Conservation (phyloP, 768 basidiomycete genomes). For the Tylopilus balloui region DNA sequence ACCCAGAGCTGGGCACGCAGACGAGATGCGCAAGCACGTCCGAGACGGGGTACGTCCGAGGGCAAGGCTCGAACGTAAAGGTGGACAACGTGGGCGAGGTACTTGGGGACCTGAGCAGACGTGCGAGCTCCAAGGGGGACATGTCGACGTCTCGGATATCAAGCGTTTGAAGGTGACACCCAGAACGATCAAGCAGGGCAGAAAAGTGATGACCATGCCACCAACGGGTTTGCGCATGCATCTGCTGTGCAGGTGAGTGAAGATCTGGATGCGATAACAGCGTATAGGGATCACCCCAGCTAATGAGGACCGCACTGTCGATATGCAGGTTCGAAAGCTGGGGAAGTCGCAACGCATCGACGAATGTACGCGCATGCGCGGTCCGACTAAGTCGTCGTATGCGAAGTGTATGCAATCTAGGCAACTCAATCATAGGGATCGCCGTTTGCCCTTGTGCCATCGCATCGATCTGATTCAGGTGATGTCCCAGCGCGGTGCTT, state of each 20-base stretch:
- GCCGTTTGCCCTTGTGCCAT: constrained; percentile 1
- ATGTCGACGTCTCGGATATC: constrained; percentile 21
- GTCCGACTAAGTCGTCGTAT: constrained; percentile 21
- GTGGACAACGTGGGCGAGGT: constrained; percentile 14
- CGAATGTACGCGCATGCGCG: constrained; percentile 13
- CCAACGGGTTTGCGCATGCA: constrained; percentile 6
- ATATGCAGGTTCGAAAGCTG: constrained; percentile 20
- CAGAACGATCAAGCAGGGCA: constrained; percentile 20
- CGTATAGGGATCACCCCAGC: constrained; percentile 10
- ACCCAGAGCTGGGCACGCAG: not conserved
- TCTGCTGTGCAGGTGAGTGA: not conserved
- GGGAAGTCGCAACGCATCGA: constrained; percentile 22
- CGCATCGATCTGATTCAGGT: constrained; percentile 11
- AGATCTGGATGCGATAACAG: constrained; percentile 13
- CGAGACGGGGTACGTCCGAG: constrained; percentile 14
- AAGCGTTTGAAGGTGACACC: constrained; percentile 17
- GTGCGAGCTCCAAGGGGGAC: constrained; percentile 18
- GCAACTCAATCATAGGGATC: constrained; percentile 13
- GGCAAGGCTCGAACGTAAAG: constrained; percentile 25
- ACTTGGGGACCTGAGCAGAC: constrained; percentile 17
- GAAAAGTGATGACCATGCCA: constrained; percentile 24
- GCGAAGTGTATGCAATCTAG: constrained; percentile 19
- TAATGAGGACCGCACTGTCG: constrained; percentile 17
- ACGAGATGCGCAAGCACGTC: constrained; percentile 17
- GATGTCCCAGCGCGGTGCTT: constrained; percentile 10